A percentile compares a stretch with the other conserved stretches of the same genome.
phyloP scores from a whole-genome alignment of 148 eudicot genomes.

The Rheum nobile region DNA sequence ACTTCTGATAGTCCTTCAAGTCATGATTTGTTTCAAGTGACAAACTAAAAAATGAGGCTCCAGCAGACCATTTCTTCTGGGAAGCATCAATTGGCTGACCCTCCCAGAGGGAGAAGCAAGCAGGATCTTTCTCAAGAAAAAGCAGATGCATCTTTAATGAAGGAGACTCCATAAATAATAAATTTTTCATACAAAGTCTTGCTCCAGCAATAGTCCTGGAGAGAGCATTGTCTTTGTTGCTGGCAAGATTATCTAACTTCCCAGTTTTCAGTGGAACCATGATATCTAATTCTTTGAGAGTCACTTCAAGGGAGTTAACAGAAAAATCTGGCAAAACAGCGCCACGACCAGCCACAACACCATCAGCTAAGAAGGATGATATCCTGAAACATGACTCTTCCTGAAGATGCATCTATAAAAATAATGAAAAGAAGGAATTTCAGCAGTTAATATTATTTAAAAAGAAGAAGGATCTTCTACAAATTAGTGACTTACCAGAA shows the following conservation, averaged over 20 bases:
- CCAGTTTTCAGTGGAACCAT: constrained; percentile 56
- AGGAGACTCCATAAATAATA: constrained; percentile 63
- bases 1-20: constrained; percentile 19
- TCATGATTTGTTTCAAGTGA: constrained; percentile 51
- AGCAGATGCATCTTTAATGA: constrained; percentile 16
- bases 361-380: constrained; percentile 87
- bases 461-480: constrained; percentile 1
- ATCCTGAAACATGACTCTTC: constrained; percentile 94
- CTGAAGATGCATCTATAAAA: constrained; percentile 82
- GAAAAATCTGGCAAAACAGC: constrained; percentile 59
- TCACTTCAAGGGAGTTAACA: constrained; percentile 50
- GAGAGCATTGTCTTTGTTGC: constrained; percentile 15
- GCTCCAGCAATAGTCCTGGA: constrained; percentile 60
- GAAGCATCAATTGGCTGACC: constrained; percentile 88
- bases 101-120: constrained; percentile 89
- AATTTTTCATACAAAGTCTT: constrained; percentile 64
- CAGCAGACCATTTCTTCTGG: constrained; percentile 71
- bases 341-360: constrained; percentile 54
- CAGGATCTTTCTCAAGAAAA: constrained; percentile 54
- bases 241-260: constrained; percentile 16
- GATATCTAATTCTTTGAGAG: constrained; percentile 61
- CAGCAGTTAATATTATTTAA: background rate
- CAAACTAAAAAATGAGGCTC: constrained; percentile 57
- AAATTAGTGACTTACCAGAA: constrained; percentile 38
- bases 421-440: background rate